A percentile compares a stretch with the other conserved stretches of the same genome.
Evolutionary conservation across 345 rosid species (phyloP).

Genomic region (Gossypium bickii): DNA sequence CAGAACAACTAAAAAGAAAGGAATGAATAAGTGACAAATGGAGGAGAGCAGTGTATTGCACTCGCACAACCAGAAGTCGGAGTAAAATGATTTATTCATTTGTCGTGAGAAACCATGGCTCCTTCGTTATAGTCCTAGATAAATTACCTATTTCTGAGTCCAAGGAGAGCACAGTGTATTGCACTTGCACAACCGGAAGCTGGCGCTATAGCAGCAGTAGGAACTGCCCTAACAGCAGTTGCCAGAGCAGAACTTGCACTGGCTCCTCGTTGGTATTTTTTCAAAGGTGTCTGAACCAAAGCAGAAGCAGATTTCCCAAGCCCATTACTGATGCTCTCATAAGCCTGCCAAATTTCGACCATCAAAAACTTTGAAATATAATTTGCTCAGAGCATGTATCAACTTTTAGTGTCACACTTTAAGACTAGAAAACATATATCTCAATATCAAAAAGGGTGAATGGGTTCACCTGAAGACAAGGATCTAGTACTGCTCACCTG

Average conservation of each 20-base stretch:
- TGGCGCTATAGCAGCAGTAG: slow-evolving; percentile 92
- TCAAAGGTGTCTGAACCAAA: slow-evolving; percentile 71
- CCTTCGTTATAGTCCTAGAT: not conserved
- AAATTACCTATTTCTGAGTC: slow-evolving; percentile 79
- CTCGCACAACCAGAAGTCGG: not conserved
- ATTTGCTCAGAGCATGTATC: not conserved
- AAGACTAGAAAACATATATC: slow-evolving; percentile 1
- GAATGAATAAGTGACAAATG: not conserved
- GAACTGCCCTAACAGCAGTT: slow-evolving; percentile 73
- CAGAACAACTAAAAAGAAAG: not conserved
- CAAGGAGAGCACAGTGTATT: slow-evolving; percentile 73
- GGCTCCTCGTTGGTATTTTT: slow-evolving; percentile 75
- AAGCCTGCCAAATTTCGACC: slow-evolving; percentile 56
- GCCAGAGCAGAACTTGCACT: slow-evolving; percentile 81
- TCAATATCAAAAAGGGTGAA: not conserved
- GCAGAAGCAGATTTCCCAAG: slow-evolving; percentile 88
- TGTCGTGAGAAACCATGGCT: not conserved
- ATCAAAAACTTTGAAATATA: slow-evolving; percentile 15
- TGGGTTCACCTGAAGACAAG: not conserved
- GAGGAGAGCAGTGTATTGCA: too few relatives aligned
- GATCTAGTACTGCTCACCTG: slow-evolving; percentile 46
- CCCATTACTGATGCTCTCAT: slow-evolving; percentile 75
- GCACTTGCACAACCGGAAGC: slow-evolving; percentile 86
- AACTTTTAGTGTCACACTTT: not conserved
- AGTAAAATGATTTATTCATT: not conserved